Percentiles rank a stretch among this genome's conserved stretches.
Evolutionary conservation across 768 basidiomycete genomes (phyloP).

Genomic region (Sistotremastrum niveocremeum): DNA sequence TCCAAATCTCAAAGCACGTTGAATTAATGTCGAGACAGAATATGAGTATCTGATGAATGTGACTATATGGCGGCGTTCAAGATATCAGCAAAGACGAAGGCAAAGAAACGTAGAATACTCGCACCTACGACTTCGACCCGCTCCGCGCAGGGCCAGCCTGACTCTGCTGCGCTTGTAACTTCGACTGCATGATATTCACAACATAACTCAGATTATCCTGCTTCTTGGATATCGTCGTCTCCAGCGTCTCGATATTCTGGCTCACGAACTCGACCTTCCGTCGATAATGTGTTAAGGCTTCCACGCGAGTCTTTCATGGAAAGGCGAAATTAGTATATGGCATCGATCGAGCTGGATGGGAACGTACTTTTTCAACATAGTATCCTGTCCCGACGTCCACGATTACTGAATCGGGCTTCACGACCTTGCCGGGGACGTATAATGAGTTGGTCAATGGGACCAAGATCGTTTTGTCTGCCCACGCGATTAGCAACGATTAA

Average conservation of each 20-base stretch:
- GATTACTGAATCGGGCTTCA: conserved; percentile 74
- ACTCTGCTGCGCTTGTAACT: conserved; percentile 25
- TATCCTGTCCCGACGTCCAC: conserved; percentile 96
- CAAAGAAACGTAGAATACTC: neutral
- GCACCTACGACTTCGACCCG: neutral
- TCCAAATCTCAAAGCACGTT: neutral
- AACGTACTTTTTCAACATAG: conserved; percentile 79
- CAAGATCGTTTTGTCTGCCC: conserved; percentile 76
- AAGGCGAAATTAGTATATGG: too few relatives aligned
- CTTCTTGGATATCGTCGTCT: conserved; percentile 83
- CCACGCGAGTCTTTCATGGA: conserved; percentile 55
- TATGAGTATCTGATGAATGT: neutral
- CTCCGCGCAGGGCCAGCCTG: neutral
- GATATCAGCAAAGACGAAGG: neutral
- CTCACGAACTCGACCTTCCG: conserved; percentile 72
- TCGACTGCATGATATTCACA: conserved; percentile 57
- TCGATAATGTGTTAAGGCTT: conserved; percentile 73
- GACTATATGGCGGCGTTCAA: neutral
- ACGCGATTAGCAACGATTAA: too few relatives aligned
- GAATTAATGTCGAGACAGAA: neutral
- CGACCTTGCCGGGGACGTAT: conserved; percentile 86
- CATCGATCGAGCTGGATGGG: neutral
- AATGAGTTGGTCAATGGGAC: conserved; percentile 91
- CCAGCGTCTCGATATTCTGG: conserved; percentile 74
- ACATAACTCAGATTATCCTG: conserved; percentile 77